Base-by-base conservation (phyloP, 352 stramenopile species). In the Sclerospora graminicola region DNA sequence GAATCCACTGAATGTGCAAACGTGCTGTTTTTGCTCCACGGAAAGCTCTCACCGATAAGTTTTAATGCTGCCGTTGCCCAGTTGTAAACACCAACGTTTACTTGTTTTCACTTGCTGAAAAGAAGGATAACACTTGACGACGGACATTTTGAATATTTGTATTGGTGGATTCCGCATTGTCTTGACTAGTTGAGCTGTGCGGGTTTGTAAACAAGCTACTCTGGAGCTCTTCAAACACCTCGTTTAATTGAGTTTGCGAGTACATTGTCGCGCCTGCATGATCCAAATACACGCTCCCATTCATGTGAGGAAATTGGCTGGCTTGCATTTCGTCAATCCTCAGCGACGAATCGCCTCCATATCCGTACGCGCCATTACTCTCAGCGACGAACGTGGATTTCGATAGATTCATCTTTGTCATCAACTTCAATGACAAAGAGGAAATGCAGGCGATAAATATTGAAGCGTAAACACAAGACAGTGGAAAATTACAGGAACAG, bases 71-170 rank as follows among this genome's bases (percentile, higher is more conserved):
- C 70, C 1, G 83, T 95, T 8, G 83, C 73, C 1, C 83, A 4
- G 79, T 86, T 8, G 83, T 95, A 58, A 95, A 93, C 14, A 95
- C 62, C 11, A 95, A 41, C 28, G 69, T 59, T 50, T 90, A 90
- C 21, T 89, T 66, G 23, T 80, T 56, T n/a, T 81, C 66, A n/a
- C n/a, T n/a, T n/a, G n/a, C n/a, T n/a, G n/a, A n/a, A n/a, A n/a
- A n/a, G n/a, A n/a, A n/a, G n/a, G 9, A n/a, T n/a, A n/a, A n/a
- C n/a, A n/a, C n/a, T n/a, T n/a, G n/a, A n/a, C n/a, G n/a, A n/a
- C n/a, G n/a, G n/a, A n/a, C n/a, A n/a, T n/a, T n/a, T n/a, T n/a
- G n/a, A n/a, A n/a, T n/a, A n/a, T n/a, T n/a, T n/a, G n/a, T n/a
- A n/a, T n/a, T n/a, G n/a, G n/a, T n/a, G n/a, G n/a, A n/a, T n/a